Conservation (phyloP, 345 rosid species). For the Euphorbia pulcherrima region DNA sequence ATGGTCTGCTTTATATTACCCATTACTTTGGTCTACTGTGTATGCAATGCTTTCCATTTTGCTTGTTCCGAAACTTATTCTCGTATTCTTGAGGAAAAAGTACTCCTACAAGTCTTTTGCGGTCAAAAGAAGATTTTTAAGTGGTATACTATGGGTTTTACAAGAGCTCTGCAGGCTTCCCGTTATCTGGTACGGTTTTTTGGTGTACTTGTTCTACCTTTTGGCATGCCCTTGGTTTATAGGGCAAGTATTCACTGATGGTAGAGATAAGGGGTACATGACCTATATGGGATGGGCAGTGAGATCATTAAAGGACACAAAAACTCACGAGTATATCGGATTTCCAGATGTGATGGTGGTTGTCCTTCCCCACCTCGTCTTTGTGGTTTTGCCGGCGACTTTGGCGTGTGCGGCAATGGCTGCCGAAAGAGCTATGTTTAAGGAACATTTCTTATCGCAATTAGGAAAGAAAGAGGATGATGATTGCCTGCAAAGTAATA, state of each 20-base stretch:
- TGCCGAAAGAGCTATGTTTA: conserved; percentile 61
- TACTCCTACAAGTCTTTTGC: conserved; percentile 49
- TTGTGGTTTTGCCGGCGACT: conserved; percentile 60
- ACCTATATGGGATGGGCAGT: conserved; percentile 83
- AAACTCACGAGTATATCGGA: conserved; percentile 53
- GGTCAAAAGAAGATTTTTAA: conserved; percentile 43
- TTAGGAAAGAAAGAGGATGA: conserved; percentile 72
- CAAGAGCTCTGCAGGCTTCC: conserved; percentile 68
- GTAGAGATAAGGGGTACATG: conserved; percentile 60
- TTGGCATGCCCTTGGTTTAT: conserved; percentile 68
- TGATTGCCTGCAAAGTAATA: conserved; percentile 36
- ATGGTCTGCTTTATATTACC: conserved; percentile 70
- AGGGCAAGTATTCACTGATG: conserved; percentile 62
- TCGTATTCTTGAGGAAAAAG: conserved; percentile 45
- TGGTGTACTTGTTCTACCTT: conserved; percentile 61
- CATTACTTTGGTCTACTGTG: conserved; percentile 55
- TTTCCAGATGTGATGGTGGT: conserved; percentile 78
- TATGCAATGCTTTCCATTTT: conserved; percentile 42
- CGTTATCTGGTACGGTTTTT: conserved; percentile 56
- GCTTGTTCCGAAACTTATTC: conserved; percentile 53
- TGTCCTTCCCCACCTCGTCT: conserved; percentile 74
- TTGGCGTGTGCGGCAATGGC: conserved; percentile 50
- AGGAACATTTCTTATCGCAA: conserved; percentile 44
- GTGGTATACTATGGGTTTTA: conserved; percentile 52
- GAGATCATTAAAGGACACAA: conserved; percentile 24